A percentile compares a stretch with the other conserved stretches of the same genome.
phyloP scores from a whole-genome alignment of 768 basidiomycete species.

The Boletus reticuloceps region DNA sequence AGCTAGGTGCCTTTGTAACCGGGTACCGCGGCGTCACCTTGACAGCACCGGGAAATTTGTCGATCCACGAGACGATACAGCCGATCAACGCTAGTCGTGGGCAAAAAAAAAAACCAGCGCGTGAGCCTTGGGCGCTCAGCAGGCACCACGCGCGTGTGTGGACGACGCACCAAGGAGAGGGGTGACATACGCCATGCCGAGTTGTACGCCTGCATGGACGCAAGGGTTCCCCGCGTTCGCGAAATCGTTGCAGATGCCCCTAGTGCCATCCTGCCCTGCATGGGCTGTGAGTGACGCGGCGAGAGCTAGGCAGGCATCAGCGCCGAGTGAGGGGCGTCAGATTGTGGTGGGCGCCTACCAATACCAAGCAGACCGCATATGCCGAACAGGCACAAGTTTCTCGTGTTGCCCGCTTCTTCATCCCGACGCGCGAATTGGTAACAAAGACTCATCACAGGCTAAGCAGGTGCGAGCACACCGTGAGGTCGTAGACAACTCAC shows the following conservation, averaged over 20 bases:
- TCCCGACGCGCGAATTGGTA: slow-evolving; percentile 7
- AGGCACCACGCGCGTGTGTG: not conserved
- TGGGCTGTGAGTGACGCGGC: slow-evolving; percentile 27
- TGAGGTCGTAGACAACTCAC: slow-evolving; percentile 9
- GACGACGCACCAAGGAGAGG: slow-evolving; percentile 25
- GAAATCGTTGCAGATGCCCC: slow-evolving; percentile 33
- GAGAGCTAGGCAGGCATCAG: slow-evolving; percentile 13
- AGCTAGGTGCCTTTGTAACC: slow-evolving; percentile 32
- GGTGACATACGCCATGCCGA: slow-evolving; percentile 31
- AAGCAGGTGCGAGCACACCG: not conserved
- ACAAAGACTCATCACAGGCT: slow-evolving; percentile 8
- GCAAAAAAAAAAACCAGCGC: not conserved
- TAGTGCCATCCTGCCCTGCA: slow-evolving; percentile 17
- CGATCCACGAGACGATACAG: slow-evolving; percentile 23
- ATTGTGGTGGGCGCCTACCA: slow-evolving; percentile 9
- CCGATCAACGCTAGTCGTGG: slow-evolving; percentile 21
- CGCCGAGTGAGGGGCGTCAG: not conserved
- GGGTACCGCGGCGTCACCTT: slow-evolving; percentile 24
- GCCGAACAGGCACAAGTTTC: slow-evolving; percentile 24
- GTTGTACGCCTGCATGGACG: slow-evolving; percentile 18
- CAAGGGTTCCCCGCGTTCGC: slow-evolving; percentile 19
- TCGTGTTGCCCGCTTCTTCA: slow-evolving; percentile 21
- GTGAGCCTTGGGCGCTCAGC: not conserved
- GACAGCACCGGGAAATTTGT: slow-evolving; percentile 27
- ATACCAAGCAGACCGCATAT: slow-evolving; percentile 14